Evolutionary conservation across 2,329 filamentous ascomycete species (phyloP), one percentile per base, ranked within the genome.

Genomic region (Fusarium citri): DNA sequence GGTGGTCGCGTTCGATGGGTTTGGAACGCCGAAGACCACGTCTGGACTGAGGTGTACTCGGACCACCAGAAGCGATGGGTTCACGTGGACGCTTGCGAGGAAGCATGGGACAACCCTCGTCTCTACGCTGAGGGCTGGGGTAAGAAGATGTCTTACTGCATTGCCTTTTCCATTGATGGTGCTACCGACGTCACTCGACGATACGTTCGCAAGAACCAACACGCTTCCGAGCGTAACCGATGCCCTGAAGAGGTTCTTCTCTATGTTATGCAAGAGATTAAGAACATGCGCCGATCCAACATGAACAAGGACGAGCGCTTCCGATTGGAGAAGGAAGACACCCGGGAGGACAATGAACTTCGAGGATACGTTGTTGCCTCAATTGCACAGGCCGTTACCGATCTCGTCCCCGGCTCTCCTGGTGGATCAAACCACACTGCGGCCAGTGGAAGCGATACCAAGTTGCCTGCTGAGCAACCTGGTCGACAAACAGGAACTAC

Each of bases 31-130:
- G 96, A 98, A 80, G 96, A 98, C 79, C 93, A 98, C 77, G 93
- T 98, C 26, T 99, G 96, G 96, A 97, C 94, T 2, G 96, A 98
- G 76, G 92, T 98, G 16, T 99, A 97, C 82, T 98, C 94, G 4
- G 93, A 96, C 68, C 94, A 97, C 81, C 92, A 95, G 77, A 91
- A 92, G 79, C 89, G 94, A 78, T 99, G 96, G 96, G 87, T 98
- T n/a, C 95, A 98, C 73, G 94, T 98, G 43, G 96, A 99, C 79
- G 91, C 91, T 34, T 98, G 95, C 76, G 96, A 98, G 79, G 95
- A 95, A 77, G 90, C 93, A 3, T 98, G 94, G 94, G 96, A 99
- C 78, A 94, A 95, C 76, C 96, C 96, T 53, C 88, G 93, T 47
- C 86, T 98, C 12, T 98, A 98, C 81, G 90, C 94, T 9, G 94